A percentile compares a stretch with the other conserved stretches of the same genome.
phyloP scores from a whole-genome alignment of 2,329 filamentous ascomycete species.

The Raffaelea albimanens region DNA sequence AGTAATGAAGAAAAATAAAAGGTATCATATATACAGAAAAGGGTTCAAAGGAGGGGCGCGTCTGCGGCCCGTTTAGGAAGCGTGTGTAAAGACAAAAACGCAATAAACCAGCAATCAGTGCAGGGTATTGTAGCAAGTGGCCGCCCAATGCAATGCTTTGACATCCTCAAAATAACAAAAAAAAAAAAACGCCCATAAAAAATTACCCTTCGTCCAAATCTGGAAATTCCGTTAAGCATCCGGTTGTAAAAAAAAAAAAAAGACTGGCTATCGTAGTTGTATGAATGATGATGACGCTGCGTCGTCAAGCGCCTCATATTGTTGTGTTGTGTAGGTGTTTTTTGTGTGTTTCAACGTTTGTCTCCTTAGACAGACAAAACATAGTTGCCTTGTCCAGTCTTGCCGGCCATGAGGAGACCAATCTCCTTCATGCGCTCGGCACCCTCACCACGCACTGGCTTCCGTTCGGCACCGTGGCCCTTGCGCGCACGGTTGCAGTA shows the following conservation, averaged over 20 bases:
- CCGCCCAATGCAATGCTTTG: conserved; percentile 1
- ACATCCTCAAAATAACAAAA: not conserved
- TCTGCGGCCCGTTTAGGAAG: too few species aligned
- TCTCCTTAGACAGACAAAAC: conserved; percentile 58
- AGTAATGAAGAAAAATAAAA: not conserved
- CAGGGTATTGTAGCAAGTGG: not conserved
- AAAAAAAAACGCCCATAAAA: not conserved
- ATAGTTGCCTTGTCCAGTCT: conserved; percentile 63
- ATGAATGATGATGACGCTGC: too few species aligned
- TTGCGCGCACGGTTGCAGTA: conserved; percentile 77
- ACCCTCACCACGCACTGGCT: conserved; percentile 72
- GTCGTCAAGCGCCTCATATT: too few species aligned
- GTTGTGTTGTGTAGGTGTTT: too few species aligned
- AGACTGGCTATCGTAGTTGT: too few species aligned
- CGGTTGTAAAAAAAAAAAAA: not conserved
- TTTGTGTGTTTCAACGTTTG: not conserved
- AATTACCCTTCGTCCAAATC: conserved; percentile 9
- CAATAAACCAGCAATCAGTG: not conserved
- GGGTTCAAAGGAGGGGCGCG: too few species aligned
- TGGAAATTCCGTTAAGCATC: conserved; percentile 7
- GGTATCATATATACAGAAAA: not conserved
- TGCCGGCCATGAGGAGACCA: conserved; percentile 79
- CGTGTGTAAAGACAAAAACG: not conserved
- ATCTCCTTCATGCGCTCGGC: conserved; percentile 90
- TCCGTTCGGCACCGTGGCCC: conserved; percentile 50